phyloP scores from a whole-genome alignment of 257 asterid species.

The Schizonepeta tenuifolia region DNA sequence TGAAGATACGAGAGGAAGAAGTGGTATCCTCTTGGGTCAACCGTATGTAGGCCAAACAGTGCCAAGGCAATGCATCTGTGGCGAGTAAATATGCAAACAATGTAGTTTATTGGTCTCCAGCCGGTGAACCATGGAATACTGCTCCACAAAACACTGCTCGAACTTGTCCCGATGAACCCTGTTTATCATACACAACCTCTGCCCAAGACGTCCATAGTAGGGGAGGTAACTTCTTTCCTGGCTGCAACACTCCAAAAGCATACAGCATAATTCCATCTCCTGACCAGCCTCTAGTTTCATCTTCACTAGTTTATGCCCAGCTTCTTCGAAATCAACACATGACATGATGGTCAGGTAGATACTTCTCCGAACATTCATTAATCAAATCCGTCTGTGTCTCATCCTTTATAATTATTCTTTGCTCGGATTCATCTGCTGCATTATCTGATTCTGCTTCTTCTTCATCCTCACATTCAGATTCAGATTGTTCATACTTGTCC shows the following conservation, averaged over 20 bases:
- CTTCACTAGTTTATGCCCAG: constrained; percentile 83
- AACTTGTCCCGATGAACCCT: constrained; percentile 83
- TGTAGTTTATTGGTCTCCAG: constrained; percentile 82
- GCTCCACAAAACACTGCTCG: constrained; percentile 75
- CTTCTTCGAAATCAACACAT: constrained; percentile 95
- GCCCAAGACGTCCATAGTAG: constrained; percentile 89
- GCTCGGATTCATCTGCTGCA: no score
- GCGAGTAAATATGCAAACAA: constrained; percentile 92
- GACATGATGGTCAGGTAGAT: constrained; percentile 95
- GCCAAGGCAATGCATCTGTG: constrained; percentile 90
- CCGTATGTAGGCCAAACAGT: constrained; percentile 75
- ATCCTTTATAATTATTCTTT: constrained; percentile 71
- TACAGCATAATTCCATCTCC: constrained; percentile 96
- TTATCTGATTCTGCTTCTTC: no score
- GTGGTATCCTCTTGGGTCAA: constrained; percentile 95
- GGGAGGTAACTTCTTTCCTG: constrained; percentile 96
- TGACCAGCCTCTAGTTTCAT: constrained; percentile 96
- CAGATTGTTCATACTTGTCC: constrained; percentile 56
- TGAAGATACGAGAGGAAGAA: constrained; percentile 93
- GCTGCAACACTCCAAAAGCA: constrained; percentile 97
- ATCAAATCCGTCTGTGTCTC: constrained; percentile 90
- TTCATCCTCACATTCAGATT: no score
- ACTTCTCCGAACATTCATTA: constrained; percentile 87
- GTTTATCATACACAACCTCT: constrained; percentile 89
- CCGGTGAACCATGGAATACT: constrained; percentile 90